Base-by-base conservation (phyloP, 441 rosid genomes). In the Populus hybrid region DNA sequence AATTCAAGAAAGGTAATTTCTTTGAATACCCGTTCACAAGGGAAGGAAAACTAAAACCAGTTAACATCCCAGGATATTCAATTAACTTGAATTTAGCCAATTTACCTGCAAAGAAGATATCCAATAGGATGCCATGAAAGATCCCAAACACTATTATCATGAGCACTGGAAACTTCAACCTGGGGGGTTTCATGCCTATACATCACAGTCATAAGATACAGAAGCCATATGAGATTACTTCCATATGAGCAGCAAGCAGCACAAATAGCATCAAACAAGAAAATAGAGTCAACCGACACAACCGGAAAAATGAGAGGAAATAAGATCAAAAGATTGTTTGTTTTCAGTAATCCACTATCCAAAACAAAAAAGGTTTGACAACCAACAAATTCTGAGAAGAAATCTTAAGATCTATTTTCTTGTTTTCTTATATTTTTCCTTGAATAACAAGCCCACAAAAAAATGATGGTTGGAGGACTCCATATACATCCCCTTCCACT, bases 101-200 rank as follows among this genome's bases (percentile, higher is more conserved):
- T n/a, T 79, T 84, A 95, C 98, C 99, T 95, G 94, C 96, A 90
- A 83, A 95, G 97, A 79, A 95, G 93, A 86, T 95, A 95, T 76
- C 99, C 99, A 75, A 91, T 90, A 77, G 99, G 99, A 89, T 95
- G 99, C 99, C 98, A 95, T 59, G 98, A 90, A 76, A 96, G 92
- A 88, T 94, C 97, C 98, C 98, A 96, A 71, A 96, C 98, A 78
- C 95, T 90, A 84, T 87, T 90, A 83, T 93, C 99, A 86, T 96
- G 99, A 24, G 98, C 98, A 83, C 78, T 88, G 10, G 87, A 57
- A 79, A 92, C 91, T 84, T 96, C 98, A 86, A 89, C 84, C 89
- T 94, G 30, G 98, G 98, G 99, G 75, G 89, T 89, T 86, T 91
- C 99, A 86, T 91, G 95, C 86, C 99, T 94, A 95, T 26, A 72